These are phyloP conservation scores for Aspergillus cavernicola DNA, from an alignment of 495 filamentous ascomycete species.

Conservation along the genomic window DNA sequence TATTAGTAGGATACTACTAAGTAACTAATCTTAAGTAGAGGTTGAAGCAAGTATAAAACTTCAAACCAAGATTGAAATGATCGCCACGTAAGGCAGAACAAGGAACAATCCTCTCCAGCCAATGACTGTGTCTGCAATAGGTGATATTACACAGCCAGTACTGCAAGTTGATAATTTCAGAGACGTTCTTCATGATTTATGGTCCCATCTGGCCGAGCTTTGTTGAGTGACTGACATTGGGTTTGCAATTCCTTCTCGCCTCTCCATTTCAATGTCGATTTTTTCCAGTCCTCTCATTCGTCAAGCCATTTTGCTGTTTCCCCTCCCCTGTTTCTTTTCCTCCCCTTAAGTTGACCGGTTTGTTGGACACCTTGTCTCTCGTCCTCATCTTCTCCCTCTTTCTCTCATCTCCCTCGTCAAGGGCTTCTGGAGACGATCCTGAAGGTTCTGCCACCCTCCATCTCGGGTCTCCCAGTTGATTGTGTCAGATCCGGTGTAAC, in stretches of 20 bases:
- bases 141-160: background rate
- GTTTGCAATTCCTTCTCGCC: constrained; percentile 13
- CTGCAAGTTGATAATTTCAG: constrained; percentile 1
- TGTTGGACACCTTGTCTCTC: constrained; percentile 6
- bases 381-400: constrained; percentile 9
- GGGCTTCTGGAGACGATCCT: constrained; percentile 10
- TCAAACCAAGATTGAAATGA: no score
- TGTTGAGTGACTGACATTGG: constrained; percentile 1
- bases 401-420: constrained; percentile 9
- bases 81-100: constrained; percentile 11
- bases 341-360: constrained; percentile 2
- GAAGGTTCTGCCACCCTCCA: constrained; percentile 8
- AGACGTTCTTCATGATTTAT: background rate
- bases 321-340: constrained; percentile 14
- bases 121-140: background rate
- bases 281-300: constrained; percentile 9
- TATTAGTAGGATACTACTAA: no score
- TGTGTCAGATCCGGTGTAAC: constrained; percentile 9
- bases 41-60: no score
- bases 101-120: background rate
- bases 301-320: background rate
- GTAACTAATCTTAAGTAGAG: no score
- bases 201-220: background rate
- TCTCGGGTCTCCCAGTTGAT: constrained; percentile 8
- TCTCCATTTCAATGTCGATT: constrained; percentile 3